A percentile compares a stretch with the other conserved stretches of the same genome.
These are phyloP conservation scores for Chytriomyces confervae DNA, from an alignment of 192 early-diverging fungal genomes.

Conservation along the genomic window DNA sequence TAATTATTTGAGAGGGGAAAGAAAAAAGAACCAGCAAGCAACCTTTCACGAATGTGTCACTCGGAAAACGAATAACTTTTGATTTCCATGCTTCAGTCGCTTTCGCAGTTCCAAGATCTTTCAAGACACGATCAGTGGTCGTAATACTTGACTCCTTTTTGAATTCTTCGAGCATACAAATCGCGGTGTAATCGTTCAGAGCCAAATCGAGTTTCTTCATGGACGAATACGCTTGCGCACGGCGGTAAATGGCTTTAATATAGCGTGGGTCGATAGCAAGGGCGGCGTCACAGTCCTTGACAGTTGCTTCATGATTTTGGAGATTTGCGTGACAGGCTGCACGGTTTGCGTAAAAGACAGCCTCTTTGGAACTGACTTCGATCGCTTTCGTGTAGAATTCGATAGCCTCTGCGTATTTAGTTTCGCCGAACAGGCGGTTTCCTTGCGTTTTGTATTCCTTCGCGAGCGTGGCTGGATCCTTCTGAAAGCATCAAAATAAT, in stretches of 20 bases:
- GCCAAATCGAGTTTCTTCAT: slow-evolving; percentile 54
- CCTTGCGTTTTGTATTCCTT: slow-evolving; percentile 80
- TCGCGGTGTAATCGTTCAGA: slow-evolving; percentile 47
- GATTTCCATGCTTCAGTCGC: slow-evolving; percentile 75
- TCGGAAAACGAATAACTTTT: slow-evolving; percentile 75
- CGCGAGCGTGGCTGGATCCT: background rate
- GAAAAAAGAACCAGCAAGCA: background rate
- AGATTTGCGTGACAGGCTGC: slow-evolving; percentile 88
- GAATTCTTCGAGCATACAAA: slow-evolving; percentile 94
- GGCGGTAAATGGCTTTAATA: slow-evolving; percentile 81
- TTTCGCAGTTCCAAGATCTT: slow-evolving; percentile 77
- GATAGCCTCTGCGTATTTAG: slow-evolving; percentile 84
- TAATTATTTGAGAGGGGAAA: background rate
- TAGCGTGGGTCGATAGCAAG: slow-evolving; percentile 82
- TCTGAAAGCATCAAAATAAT: background rate
- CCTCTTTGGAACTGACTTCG: slow-evolving; percentile 23
- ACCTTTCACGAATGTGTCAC: slow-evolving; percentile 74
- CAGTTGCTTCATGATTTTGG: slow-evolving; percentile 72
- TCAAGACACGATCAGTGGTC: slow-evolving; percentile 87
- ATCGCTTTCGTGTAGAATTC: slow-evolving; percentile 83
- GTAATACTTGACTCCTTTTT: slow-evolving; percentile 79
- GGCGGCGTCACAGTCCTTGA: slow-evolving; percentile 81
- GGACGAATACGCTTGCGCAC: slow-evolving; percentile 69
- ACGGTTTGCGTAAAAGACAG: slow-evolving; percentile 93
- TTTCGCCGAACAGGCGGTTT: slow-evolving; percentile 84